These are phyloP conservation scores for Plectosphaerella sp. DNA, from an alignment of 2,329 filamentous ascomycete genomes.

Conservation along the genomic window DNA sequence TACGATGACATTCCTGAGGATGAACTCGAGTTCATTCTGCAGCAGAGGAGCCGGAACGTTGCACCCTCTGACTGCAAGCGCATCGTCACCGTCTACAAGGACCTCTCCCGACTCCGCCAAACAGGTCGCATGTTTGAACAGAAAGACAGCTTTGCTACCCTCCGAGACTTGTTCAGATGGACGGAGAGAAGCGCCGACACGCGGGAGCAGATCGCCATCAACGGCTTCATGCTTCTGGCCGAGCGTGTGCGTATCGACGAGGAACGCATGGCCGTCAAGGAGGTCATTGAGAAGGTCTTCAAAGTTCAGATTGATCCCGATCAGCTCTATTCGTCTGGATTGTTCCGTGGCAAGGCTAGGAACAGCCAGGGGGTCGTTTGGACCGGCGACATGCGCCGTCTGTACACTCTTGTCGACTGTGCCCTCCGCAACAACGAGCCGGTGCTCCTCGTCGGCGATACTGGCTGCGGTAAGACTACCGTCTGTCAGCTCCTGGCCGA, in stretches of 20 bases:
- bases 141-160: constrained; percentile 93
- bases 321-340: constrained; percentile 62
- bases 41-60: constrained; percentile 78
- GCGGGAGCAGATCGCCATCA: constrained; percentile 80
- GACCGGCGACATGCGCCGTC: constrained; percentile 89
- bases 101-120: constrained; percentile 84
- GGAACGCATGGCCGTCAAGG: constrained; percentile 79
- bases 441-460: constrained; percentile 91
- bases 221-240: constrained; percentile 94
- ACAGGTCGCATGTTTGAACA: constrained; percentile 91
- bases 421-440: constrained; percentile 89
- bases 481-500: constrained; percentile 90
- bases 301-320: constrained; percentile 76
- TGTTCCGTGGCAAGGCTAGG: constrained; percentile 45
- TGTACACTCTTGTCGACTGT: constrained; percentile 84
- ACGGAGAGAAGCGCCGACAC: constrained; percentile 80
- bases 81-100: constrained; percentile 91
- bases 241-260: constrained; percentile 91
- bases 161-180: constrained; percentile 95
- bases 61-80: constrained; percentile 86
- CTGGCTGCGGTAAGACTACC: constrained; percentile 95
- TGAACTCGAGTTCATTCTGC: constrained; percentile 87
- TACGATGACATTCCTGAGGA: constrained; percentile 97
- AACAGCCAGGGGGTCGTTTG: constrained; percentile 73
- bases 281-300: constrained; percentile 85